Evolutionary conservation across 192 early-diverging fungal species (phyloP).

Genomic region (Coemansia sp.): DNA sequence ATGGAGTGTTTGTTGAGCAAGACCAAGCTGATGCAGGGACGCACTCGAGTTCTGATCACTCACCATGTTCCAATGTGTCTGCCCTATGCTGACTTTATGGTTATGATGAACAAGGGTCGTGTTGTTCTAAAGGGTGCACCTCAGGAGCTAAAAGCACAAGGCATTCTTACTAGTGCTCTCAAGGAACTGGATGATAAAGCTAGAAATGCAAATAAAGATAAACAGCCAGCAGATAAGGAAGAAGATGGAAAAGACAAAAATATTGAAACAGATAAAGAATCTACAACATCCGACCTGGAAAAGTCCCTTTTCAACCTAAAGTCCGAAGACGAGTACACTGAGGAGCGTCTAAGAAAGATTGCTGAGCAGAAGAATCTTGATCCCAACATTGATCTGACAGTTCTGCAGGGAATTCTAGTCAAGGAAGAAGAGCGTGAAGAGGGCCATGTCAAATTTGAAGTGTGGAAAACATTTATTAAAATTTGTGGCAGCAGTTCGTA

Average conservation of each 20-base stretch:
- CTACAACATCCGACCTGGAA: too few species aligned
- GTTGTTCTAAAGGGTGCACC: constrained; percentile 58
- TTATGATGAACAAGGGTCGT: constrained; percentile 64
- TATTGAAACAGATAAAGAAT: too few species aligned
- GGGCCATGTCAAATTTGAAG: too few species aligned
- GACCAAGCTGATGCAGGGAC: constrained; percentile 60
- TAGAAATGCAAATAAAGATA: not conserved
- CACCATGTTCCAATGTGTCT: constrained; percentile 73
- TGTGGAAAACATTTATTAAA: too few species aligned
- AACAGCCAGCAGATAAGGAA: constrained; percentile 28
- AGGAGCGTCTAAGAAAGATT: not conserved
- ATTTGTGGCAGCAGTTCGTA: too few species aligned
- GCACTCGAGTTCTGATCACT: constrained; percentile 83
- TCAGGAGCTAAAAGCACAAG: constrained; percentile 45
- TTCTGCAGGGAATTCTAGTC: not conserved
- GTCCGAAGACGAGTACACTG: not conserved
- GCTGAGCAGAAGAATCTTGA: not conserved
- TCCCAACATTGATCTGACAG: not conserved
- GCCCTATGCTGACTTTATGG: constrained; percentile 54
- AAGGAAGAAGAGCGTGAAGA: not conserved
- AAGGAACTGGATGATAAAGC: constrained; percentile 7
- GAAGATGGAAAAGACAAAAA: not conserved
- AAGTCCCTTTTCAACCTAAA: constrained; percentile 30
- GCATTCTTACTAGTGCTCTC: constrained; percentile 21
- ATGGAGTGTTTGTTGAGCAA: constrained; percentile 70